Base-by-base conservation (phyloP, 2,329 filamentous ascomycete genomes). In the Claviceps sp. region DNA sequence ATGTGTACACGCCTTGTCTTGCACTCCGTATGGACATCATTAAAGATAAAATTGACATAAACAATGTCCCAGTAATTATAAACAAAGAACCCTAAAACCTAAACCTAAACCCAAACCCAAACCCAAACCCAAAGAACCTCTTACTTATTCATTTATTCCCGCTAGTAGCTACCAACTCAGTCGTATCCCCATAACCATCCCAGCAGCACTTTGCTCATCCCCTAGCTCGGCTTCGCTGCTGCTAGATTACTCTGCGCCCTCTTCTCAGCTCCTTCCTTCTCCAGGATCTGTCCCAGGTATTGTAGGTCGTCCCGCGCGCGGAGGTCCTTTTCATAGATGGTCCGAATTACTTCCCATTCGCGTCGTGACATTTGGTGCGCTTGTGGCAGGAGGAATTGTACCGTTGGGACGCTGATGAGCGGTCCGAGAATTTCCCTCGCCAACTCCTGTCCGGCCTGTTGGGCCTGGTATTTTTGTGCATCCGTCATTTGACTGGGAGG, bases 301-400 rank as follows among this genome's bases (percentile, higher is more conserved):
- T 73, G 69, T 18, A 84, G 65, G 60, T 89, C 81, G 1, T 81
- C 76, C 22, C 80, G 74, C 0, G 86, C 79, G 22, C 75, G 76
- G 0, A 81, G 79, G 51, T 88, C 82, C 11, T 75, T 72, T 48
- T 82, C 76, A 24, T 88, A 74, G 14, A 91, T 82, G 41, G 77
- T 74, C 50, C 78, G 75, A 55, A 96, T 78, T 30, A 93, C 79
- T 52, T 78, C 74, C 77, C 93, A 84, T 62, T 94, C 86, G 16
- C 77, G 70, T n/a, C 78, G 73, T 46, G 82, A 75, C 73, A 86
- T 87, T 48, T 78, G 76, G 20, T 76, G 79, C 1, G 83, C 84
- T 57, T 86, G 82, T 5, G 81, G 78, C 45, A 88, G 71, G 4
- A 90, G 70, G 59, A 88, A 85, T 24, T 79, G 74, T 8, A 87